A percentile compares a stretch with the other conserved stretches of the same genome.
Evolutionary conservation across 75 land plant genomes (phyloP).

Genomic region (Cupressus sempervirens): DNA sequence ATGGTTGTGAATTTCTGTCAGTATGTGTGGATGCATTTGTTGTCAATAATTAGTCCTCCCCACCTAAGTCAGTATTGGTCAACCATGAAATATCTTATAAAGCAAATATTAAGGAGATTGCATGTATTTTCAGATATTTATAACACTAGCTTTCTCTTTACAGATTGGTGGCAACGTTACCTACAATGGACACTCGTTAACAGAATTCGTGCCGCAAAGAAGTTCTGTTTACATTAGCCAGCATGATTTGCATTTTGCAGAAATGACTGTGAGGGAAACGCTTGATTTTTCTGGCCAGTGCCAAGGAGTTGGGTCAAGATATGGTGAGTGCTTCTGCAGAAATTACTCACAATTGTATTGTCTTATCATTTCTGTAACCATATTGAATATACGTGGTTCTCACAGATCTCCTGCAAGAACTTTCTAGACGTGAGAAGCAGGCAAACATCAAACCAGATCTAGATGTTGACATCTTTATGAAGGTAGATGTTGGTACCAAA

Average conservation of each 20-base stretch:
- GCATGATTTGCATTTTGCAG: slow-evolving; percentile 41
- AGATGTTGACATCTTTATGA: slow-evolving; percentile 42
- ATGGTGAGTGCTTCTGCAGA: slow-evolving; percentile 14
- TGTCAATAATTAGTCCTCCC: no score
- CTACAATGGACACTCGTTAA: slow-evolving; percentile 46
- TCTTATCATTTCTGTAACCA: neutral
- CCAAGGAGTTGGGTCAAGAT: slow-evolving; percentile 42
- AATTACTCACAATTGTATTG: neutral
- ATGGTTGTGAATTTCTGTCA: no score
- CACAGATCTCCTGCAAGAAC: slow-evolving; percentile 37
- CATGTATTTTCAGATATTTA: no score
- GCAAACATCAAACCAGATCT: slow-evolving; percentile 44
- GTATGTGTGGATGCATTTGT: no score
- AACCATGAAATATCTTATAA: no score
- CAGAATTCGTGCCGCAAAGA: slow-evolving; percentile 54
- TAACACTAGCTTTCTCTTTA: no score
- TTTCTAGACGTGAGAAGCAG: slow-evolving; percentile 40
- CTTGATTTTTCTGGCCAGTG: no score
- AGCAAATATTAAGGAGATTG: no score
- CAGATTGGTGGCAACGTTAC: no score
- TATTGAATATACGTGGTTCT: neutral
- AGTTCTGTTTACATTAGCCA: slow-evolving; percentile 53
- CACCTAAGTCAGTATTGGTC: no score
- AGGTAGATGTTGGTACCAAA: no score
- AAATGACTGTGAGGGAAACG: slow-evolving; percentile 62